phyloP scores from a whole-genome alignment of 139 green algal genomes.

The Axilococcus clingmanii region DNA sequence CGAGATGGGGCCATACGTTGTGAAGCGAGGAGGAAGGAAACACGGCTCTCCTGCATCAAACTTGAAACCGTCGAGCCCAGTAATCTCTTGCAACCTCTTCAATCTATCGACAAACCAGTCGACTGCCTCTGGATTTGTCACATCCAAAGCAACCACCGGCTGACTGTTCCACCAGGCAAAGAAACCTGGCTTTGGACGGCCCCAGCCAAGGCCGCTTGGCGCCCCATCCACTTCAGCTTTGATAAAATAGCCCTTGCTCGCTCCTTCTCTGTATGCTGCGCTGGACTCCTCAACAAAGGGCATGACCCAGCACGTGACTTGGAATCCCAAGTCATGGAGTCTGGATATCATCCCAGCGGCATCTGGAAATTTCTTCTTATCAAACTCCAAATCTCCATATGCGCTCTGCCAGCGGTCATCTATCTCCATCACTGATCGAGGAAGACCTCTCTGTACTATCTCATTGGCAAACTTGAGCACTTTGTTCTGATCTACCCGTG shows the following conservation, averaged over 20 bases:
- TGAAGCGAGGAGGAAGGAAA: conserved; percentile 36
- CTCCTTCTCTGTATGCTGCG: conserved; percentile 43
- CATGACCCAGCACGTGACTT: conserved; percentile 60
- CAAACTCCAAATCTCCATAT: conserved; percentile 48
- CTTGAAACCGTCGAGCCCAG: conserved; percentile 58
- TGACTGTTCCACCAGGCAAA: conserved; percentile 47
- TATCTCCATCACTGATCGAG: conserved; percentile 19
- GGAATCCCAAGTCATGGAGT: conserved; percentile 53
- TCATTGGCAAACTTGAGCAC: conserved; percentile 47
- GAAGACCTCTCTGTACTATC: conserved; percentile 37
- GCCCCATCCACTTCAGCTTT: conserved; percentile 7
- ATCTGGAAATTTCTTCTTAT: conserved; percentile 38
- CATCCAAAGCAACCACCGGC: conserved; percentile 44
- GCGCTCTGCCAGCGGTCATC: conserved; percentile 16
- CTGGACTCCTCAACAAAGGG: conserved; percentile 52
- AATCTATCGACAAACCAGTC: conserved; percentile 49
- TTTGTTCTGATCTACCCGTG: conserved; percentile 37
- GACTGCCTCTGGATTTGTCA: conserved; percentile 56
- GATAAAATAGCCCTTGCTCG: conserved; percentile 48
- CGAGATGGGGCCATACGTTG: conserved; percentile 28
- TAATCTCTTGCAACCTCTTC: conserved; percentile 27
- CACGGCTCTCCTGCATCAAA: conserved; percentile 63
- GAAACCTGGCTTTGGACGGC: conserved; percentile 18
- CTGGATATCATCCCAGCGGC: conserved; percentile 37
- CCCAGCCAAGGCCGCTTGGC: conserved; percentile 1